Conservation (phyloP, 2,329 filamentous ascomycete species). For the Aspergillus fumigatiaffinis region DNA sequence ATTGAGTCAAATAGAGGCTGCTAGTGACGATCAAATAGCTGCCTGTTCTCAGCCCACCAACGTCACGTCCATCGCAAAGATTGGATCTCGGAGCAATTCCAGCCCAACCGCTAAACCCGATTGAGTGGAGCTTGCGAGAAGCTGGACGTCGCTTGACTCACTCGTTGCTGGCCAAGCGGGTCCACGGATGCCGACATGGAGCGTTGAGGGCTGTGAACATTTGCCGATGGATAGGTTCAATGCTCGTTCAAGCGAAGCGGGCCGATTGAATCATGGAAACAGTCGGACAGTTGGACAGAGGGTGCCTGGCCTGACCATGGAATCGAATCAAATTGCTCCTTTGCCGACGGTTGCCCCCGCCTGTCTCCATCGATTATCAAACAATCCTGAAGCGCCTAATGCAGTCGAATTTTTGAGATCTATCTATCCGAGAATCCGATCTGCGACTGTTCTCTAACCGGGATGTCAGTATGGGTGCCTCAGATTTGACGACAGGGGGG, state of each 20-base stretch:
- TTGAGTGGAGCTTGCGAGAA: constrained; percentile 24
- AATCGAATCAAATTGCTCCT: not conserved
- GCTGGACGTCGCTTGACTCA: not conserved
- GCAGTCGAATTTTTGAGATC: not conserved
- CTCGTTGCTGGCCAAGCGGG: not conserved
- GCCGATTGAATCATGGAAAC: not conserved
- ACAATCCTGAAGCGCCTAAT: not conserved
- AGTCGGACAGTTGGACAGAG: not conserved
- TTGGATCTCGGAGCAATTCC: not conserved
- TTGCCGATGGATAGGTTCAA: not conserved
- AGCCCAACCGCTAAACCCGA: constrained; percentile 22
- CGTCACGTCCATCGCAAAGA: not conserved
- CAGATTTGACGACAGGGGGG: not conserved
- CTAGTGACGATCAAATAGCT: not conserved
- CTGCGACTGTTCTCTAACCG: not conserved
- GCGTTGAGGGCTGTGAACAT: not conserved
- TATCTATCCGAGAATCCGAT: not conserved
- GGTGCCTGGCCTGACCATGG: not conserved
- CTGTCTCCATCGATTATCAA: not conserved
- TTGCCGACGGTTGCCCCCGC: not conserved
- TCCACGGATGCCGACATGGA: not conserved
- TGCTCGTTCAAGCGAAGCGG: not conserved
- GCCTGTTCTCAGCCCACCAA: not conserved
- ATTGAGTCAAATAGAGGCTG: not conserved
- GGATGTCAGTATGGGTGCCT: not conserved